Base-by-base conservation (phyloP, 1,284 basidiomycete genomes). In the Peniophora sp. region DNA sequence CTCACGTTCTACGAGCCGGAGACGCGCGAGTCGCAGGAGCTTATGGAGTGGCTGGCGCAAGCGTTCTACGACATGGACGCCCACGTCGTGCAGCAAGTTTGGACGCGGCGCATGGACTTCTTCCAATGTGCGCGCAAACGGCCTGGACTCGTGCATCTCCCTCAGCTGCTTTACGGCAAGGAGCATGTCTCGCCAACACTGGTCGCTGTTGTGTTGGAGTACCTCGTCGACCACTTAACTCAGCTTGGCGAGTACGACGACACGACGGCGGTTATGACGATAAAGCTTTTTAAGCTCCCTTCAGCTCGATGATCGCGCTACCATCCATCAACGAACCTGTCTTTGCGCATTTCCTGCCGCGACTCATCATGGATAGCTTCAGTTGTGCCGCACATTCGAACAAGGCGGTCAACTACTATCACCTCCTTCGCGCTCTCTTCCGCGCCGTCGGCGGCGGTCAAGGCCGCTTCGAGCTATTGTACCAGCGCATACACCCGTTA, bases 311-410 rank as follows among this genome's bases (percentile, higher is more conserved):
- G 55, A 85, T 86, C 35, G 68, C 82, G 52, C 88, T 84, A 66
- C 88, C 94, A 32, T 69, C 72, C 24, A 71, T 79, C 35, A 99
- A 98, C 68, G 97, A 99, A 69, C 80, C 86, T 15, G 92, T 98
- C 51, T 74, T 99, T 9, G 93, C 95, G 17, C 85, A 91, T 0
- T 93, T 99, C 68, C 78, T 99, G 36, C 86, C 91, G 43, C 94
- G 94, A 64, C 71, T 99, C 48, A 89, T 99, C 62, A 97, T 98
- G 90, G 91, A 95, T 60, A 97, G 92, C 55, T 97, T 99, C 66
- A 89, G 93, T 34, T 77, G 95, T 43, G 95, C 97, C 2, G 88
- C 92, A 43, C 94, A 94, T 66, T 88, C 96, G 1, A 77, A 85
- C 24, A 93, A 94, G 63, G 92, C 97, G 1, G 83, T 85, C 2